Conservation (phyloP, 768 basidiomycete species). For the Strobilomyces confusus region DNA sequence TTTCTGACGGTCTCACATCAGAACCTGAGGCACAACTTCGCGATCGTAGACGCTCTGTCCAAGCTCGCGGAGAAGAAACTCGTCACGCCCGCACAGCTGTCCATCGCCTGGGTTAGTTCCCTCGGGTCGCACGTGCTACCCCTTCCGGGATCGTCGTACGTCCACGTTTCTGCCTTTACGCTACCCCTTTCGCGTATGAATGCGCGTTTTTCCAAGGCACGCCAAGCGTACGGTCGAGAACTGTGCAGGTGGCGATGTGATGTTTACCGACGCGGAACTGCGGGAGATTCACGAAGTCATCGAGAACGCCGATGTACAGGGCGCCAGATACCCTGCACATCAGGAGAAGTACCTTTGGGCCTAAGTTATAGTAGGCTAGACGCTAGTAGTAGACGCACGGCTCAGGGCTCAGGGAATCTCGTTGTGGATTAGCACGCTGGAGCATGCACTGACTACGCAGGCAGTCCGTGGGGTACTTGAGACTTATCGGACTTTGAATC, state of each 20-base stretch:
- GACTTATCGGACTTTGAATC: too few species aligned
- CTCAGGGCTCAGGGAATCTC: too few species aligned
- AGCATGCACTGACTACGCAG: too few species aligned
- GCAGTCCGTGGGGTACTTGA: too few species aligned
- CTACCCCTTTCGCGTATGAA: neutral
- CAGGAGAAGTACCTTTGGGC: too few species aligned
- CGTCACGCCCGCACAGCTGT: neutral
- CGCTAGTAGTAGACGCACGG: too few species aligned
- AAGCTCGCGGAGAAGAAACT: slow-evolving; percentile 40
- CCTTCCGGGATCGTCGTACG: too few species aligned
- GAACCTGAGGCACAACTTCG: slow-evolving; percentile 40
- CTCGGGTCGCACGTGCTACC: too few species aligned
- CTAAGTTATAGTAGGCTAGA: too few species aligned
- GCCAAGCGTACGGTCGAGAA: slow-evolving; percentile 50
- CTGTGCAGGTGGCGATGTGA: slow-evolving; percentile 39
- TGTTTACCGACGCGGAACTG: slow-evolving; percentile 36
- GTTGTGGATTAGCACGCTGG: too few species aligned
- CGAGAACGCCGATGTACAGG: slow-evolving; percentile 34
- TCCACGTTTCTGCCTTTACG: too few species aligned
- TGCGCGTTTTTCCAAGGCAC: slow-evolving; percentile 17
- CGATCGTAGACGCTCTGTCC: slow-evolving; percentile 40
- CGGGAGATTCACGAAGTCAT: slow-evolving; percentile 38
- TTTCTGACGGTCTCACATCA: slow-evolving; percentile 12
- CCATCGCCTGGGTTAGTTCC: too few species aligned
- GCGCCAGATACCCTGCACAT: slow-evolving; percentile 42